Evolutionary conservation across 345 rosid genomes (phyloP).

Genomic region (Citrus cavaleriei): DNA sequence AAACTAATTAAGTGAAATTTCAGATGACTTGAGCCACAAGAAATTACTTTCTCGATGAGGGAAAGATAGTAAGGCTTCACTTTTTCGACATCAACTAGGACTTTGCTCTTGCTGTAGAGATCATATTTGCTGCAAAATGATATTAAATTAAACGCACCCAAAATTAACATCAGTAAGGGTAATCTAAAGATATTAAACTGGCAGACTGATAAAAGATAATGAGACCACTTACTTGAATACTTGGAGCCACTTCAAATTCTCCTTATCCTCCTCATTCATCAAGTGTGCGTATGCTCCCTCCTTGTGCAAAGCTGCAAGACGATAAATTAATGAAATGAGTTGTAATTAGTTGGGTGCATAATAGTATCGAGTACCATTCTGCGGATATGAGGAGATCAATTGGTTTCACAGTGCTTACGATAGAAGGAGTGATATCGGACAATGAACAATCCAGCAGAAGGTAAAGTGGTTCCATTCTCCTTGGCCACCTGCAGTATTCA

Average conservation of each 20-base stretch:
- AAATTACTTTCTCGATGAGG: not conserved
- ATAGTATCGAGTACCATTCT: too few relatives aligned
- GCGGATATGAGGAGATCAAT: too few relatives aligned
- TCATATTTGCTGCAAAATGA: not conserved
- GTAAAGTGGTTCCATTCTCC: conserved; percentile 48
- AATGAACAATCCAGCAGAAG: conserved; percentile 59
- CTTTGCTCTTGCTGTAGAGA: not conserved
- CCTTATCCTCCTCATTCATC: conserved; percentile 41
- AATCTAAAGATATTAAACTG: not conserved
- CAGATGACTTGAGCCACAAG: too few relatives aligned
- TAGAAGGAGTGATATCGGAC: conserved; percentile 65
- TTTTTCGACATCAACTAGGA: not conserved
- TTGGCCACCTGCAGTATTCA: conserved; percentile 41
- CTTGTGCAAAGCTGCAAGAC: conserved; percentile 39
- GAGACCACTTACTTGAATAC: conserved; percentile 33
- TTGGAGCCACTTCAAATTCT: conserved; percentile 45
- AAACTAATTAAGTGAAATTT: too few relatives aligned
- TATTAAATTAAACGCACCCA: not conserved
- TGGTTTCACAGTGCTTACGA: conserved; percentile 21
- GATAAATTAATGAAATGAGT: not conserved
- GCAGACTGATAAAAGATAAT: not conserved
- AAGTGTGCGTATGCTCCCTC: conserved; percentile 38
- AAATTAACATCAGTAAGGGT: too few relatives aligned
- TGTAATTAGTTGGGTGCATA: too few relatives aligned
- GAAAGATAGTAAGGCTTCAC: not conserved